Base-by-base conservation (phyloP, 202 grass and related monocot species). In the Hordeum pubiflorum region DNA sequence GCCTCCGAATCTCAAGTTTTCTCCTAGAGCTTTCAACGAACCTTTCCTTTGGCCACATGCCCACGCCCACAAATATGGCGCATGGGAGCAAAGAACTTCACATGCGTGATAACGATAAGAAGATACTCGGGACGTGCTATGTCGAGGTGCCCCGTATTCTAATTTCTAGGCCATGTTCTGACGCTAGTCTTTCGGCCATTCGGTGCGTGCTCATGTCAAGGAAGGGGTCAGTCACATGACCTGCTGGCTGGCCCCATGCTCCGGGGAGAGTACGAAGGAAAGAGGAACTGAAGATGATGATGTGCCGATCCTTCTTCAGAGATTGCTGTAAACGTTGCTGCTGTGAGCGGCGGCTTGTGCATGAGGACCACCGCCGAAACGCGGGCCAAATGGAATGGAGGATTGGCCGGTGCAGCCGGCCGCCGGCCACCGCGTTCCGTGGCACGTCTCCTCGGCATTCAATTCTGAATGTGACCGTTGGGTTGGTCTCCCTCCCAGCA, bases 121-220 rank as follows among this genome's bases (percentile, higher is more conserved):
- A 44, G 14, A 17, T 17, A 40, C 54, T 37, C 36, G 38, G 27
- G 34, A 23, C 44, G 44, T 50, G 44, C 44, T 17, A 0, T 2
- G 2, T 50, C 0, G 44, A 50, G 44, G 63, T 48, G 34, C 73
- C 66, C 48, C 67, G 15, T 32, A 15, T 77, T 63, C 59, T n/a
- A n/a, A n/a, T n/a, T n/a, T n/a, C n/a, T 9, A 79, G 74, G 82
- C 73, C 87, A 89, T 54, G 83, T 82, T 88, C 14, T 4, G 1
- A 76, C 11, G 37, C 32, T 67, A 39, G 64, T 6, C 66, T 43
- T 69, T 15, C 11, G 22, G 5, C 14, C 44, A 50, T 50, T 50
- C 44, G 44, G 44, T 68, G 66, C 29, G 34, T 41, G 64, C 74
- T 89, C 82, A 85, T 85, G 87, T 85, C 78, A 82, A 85, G 3